These are phyloP conservation scores for Pleurozium schreberi DNA, from an alignment of 225 moss, liverwort and hornwort genomes.

Conservation along the genomic window DNA sequence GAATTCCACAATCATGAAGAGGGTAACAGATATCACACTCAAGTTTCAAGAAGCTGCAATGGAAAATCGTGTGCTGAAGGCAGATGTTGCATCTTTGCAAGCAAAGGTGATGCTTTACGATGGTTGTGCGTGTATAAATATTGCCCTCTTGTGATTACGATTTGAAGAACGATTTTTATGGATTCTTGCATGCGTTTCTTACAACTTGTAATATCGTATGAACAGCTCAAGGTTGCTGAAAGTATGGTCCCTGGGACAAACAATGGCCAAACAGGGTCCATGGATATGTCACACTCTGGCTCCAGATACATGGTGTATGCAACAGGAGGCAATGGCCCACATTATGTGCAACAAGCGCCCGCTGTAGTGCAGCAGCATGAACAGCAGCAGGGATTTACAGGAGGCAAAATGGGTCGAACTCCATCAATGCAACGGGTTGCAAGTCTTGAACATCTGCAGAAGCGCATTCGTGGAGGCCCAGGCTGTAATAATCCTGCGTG, in stretches of 20 bases:
- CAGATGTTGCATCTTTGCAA: slow-evolving; percentile 84
- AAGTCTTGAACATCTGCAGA: slow-evolving; percentile 75
- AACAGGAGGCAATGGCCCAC: slow-evolving; percentile 14
- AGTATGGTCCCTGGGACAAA: slow-evolving; percentile 41
- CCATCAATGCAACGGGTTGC: slow-evolving; percentile 92
- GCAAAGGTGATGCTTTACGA: slow-evolving; percentile 44
- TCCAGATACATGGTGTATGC: slow-evolving; percentile 18
- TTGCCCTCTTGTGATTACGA: background rate
- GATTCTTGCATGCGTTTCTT: background rate
- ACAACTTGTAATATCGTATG: background rate
- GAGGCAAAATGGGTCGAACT: slow-evolving; percentile 78
- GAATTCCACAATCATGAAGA: slow-evolving; percentile 61
- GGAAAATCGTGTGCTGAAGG: slow-evolving; percentile 82
- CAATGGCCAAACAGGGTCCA: slow-evolving; percentile 17
- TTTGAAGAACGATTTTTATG: background rate
- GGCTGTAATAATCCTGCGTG: slow-evolving; percentile 41
- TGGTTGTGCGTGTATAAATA: background rate
- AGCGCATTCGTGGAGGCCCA: slow-evolving; percentile 53
- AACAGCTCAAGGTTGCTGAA: slow-evolving; percentile 75
- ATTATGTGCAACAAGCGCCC: slow-evolving; percentile 30
- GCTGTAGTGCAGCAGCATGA: slow-evolving; percentile 16
- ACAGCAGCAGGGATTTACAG: slow-evolving; percentile 12
- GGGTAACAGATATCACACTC: slow-evolving; percentile 50
- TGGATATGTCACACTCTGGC: slow-evolving; percentile 7
- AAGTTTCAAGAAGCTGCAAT: slow-evolving; percentile 83